Percentiles rank a stretch among this genome's conserved stretches.
These are phyloP conservation scores for Fusarium goolgardi DNA, from an alignment of 2,329 filamentous ascomycete genomes.

Conservation along the genomic window DNA sequence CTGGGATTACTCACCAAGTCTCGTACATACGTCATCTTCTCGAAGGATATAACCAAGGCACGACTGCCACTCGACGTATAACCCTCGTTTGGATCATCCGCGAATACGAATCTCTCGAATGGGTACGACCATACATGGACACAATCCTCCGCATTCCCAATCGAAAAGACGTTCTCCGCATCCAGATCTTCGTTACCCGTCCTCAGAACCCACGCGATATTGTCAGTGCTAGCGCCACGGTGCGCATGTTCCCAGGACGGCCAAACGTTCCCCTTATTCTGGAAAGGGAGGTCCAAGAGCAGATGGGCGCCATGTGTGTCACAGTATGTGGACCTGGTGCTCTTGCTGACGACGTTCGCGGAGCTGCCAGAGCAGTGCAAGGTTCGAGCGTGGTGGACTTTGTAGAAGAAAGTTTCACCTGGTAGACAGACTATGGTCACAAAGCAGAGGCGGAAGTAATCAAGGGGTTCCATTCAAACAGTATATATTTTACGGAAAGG, in stretches of 20 bases:
- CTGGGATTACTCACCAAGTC: slow-evolving; percentile 95
- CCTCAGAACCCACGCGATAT: slow-evolving; percentile 88
- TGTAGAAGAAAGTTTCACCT: slow-evolving; percentile 81
- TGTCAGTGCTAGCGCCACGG: slow-evolving; percentile 77
- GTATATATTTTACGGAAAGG: slow-evolving; percentile 46
- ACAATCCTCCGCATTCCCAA: slow-evolving; percentile 80
- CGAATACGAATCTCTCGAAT: slow-evolving; percentile 88
- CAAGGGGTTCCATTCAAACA: slow-evolving; percentile 42
- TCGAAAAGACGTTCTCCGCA: slow-evolving; percentile 83
- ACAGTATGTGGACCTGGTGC: slow-evolving; percentile 82
- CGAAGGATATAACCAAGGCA: slow-evolving; percentile 74
- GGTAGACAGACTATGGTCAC: slow-evolving; percentile 53
- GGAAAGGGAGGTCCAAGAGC: slow-evolving; percentile 81
- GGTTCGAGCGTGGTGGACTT: slow-evolving; percentile 76
- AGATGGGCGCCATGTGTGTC: slow-evolving; percentile 89
- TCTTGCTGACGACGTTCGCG: slow-evolving; percentile 79
- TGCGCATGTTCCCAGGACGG: slow-evolving; percentile 92
- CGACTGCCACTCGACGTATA: slow-evolving; percentile 82
- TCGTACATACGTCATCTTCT: slow-evolving; percentile 85
- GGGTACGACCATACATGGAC: slow-evolving; percentile 90
- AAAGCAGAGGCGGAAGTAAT: slow-evolving; percentile 13
- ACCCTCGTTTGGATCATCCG: slow-evolving; percentile 94
- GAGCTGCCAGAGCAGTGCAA: slow-evolving; percentile 72
- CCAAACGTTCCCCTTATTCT: slow-evolving; percentile 86
- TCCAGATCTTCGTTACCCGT: slow-evolving; percentile 90